Evolutionary conservation across 2,329 filamentous ascomycete species (phyloP).

Genomic region (Epichloe coenophiala): DNA sequence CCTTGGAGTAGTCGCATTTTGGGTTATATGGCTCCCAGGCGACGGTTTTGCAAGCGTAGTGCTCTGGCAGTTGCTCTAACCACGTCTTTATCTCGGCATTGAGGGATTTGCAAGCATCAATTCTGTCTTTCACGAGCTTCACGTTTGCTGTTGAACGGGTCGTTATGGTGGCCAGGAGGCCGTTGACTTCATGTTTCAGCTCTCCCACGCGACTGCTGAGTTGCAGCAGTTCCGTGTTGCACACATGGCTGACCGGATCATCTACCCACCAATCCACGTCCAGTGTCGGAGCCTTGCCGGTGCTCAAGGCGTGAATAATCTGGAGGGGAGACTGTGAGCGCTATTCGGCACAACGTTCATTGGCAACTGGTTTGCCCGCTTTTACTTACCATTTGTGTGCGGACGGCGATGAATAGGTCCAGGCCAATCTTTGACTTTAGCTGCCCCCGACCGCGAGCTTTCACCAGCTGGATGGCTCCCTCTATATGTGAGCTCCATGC

Average conservation of each 20-base stretch:
- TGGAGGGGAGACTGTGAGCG: slow-evolving; percentile 10
- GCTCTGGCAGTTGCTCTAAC: slow-evolving; percentile 33
- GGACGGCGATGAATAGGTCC: slow-evolving; percentile 42
- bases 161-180: slow-evolving; percentile 28
- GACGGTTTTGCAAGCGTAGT: slow-evolving; percentile 35
- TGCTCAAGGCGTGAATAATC: slow-evolving; percentile 42
- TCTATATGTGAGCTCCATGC: slow-evolving; percentile 51
- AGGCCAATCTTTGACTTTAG: slow-evolving; percentile 36
- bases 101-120: slow-evolving; percentile 35
- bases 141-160: slow-evolving; percentile 34
- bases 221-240: slow-evolving; percentile 31
- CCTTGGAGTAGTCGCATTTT: slow-evolving; percentile 33
- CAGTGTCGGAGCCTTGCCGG: slow-evolving; percentile 36
- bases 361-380: too few species aligned
- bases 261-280: slow-evolving; percentile 45
- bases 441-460: slow-evolving; percentile 40
- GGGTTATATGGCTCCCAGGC: slow-evolving; percentile 42
- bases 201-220: slow-evolving; percentile 39
- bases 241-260: slow-evolving; percentile 32
- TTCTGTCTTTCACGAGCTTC: slow-evolving; percentile 35
- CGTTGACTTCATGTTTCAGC: slow-evolving; percentile 38
- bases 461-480: slow-evolving; percentile 45
- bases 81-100: slow-evolving; percentile 38
- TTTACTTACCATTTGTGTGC: slow-evolving; percentile 39
- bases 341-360: not conserved